Evolutionary conservation across 108 stramenopile genomes (phyloP), one percentile per base, ranked within the genome.

Genomic region (Pseudonitzschia multiseries): DNA sequence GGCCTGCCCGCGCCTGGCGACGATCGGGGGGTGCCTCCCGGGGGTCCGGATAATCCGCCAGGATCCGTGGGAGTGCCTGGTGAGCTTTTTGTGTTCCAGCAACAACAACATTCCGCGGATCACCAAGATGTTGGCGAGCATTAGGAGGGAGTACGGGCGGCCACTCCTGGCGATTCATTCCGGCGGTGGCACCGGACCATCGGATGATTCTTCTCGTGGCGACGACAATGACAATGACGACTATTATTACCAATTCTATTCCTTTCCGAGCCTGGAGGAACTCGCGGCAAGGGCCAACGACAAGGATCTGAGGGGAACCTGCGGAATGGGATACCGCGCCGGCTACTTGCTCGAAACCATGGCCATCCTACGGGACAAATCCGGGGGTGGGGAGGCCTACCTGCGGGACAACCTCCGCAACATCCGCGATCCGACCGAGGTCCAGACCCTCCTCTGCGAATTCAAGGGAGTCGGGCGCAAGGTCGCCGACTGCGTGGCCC

Each of bases 71-170:
- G 98, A 99, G 76, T 98, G 97, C 76, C 82, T 99, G 51, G 77
- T 98, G 57, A 96, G 94, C 60, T 99, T 99, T 77, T 93, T 99
- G 36, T 99, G 98, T 72, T 93, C 91, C 21, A 90, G 89, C 74
- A 99, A 99, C 86, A 99, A 99, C 87, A 99, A 99, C 81, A 99
- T 99, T 69, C 87, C 96, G 12, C 75, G 99, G 18, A 99, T 99
- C 68, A 84, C 87, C 6, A 84, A 90, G 29, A 97, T 99, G 92
- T 79, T 99, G 48, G 74, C 83, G 27, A 57, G 84, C 14, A 83
- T 99, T 57, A 80, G 98, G 62, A 69, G 73, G 57, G 59, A 72
- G 36, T 97, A 86, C 80, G 99, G 98, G 3, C 71, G 57, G 50
- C 86, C 72, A 17, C 73, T 96, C 77, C 57, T 92, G 44, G 59